A percentile compares a stretch with the other conserved stretches of the same genome.
These are phyloP conservation scores for Climacium dendroides DNA, from an alignment of 225 moss, liverwort and hornwort genomes.

Conservation along the genomic window DNA sequence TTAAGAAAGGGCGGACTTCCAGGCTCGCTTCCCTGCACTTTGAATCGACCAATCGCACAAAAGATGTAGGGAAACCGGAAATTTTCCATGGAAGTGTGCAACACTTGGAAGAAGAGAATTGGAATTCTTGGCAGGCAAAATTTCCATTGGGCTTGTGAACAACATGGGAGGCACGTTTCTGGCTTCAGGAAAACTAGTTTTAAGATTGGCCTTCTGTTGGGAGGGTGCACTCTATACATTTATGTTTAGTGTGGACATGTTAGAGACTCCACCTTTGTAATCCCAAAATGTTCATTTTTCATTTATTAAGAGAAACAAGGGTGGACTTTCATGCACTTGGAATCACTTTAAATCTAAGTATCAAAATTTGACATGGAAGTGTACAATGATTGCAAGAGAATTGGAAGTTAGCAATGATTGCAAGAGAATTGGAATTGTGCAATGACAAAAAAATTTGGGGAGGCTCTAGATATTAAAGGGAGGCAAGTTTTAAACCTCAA, in stretches of 20 bases:
- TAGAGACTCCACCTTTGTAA: neutral
- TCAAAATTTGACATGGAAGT: neutral
- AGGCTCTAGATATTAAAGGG: neutral
- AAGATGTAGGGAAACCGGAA: neutral
- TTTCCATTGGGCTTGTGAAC: neutral
- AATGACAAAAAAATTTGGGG: accelerated
- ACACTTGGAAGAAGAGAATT: neutral
- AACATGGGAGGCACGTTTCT: neutral
- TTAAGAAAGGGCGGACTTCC: neutral
- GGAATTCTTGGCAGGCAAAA: neutral
- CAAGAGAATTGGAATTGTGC: neutral
- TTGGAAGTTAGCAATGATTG: neutral
- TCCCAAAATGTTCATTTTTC: neutral
- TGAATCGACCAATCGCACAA: no score
- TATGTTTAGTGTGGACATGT: neutral
- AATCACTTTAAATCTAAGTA: neutral
- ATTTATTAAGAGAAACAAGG: neutral
- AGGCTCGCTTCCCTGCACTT: neutral
- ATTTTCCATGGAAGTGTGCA: neutral
- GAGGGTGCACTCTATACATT: neutral
- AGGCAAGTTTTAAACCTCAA: neutral
- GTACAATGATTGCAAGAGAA: no score
- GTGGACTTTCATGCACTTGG: neutral
- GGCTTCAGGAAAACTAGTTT: no score
- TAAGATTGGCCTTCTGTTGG: neutral